Percentiles rank a stretch among this genome's conserved stretches.
phyloP scores from a whole-genome alignment of 177 flowering plant species.

The Vitis hybrid region DNA sequence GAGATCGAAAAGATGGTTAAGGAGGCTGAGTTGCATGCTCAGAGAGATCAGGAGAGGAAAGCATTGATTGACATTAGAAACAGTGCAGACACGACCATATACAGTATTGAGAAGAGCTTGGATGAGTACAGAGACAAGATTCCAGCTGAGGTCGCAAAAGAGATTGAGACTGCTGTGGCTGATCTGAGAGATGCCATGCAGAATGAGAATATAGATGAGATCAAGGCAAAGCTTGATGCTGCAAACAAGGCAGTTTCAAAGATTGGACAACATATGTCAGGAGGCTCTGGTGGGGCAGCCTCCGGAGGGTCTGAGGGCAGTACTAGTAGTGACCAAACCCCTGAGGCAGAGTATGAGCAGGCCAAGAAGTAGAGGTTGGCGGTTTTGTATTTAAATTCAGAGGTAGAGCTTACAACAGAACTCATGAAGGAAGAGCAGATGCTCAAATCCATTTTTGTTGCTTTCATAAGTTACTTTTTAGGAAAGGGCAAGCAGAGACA shows the following conservation, averaged over 20 bases:
- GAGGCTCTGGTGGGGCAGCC: slow-evolving; percentile 26
- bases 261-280: slow-evolving; percentile 65
- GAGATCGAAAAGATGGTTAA: slow-evolving; percentile 63
- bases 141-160: slow-evolving; percentile 49
- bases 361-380: slow-evolving; percentile 36
- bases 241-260: slow-evolving; percentile 73
- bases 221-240: slow-evolving; percentile 62
- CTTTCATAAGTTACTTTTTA: no score
- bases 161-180: slow-evolving; percentile 53
- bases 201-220: slow-evolving; percentile 47
- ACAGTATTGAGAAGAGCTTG: slow-evolving; percentile 75
- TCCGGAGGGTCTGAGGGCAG: slow-evolving; percentile 44
- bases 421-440: no score
- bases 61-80: slow-evolving; percentile 55
- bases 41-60: slow-evolving; percentile 65
- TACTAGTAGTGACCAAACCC: slow-evolving; percentile 35
- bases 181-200: slow-evolving; percentile 47
- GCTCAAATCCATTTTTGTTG: no score
- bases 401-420: no score
- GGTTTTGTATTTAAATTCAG: no score
- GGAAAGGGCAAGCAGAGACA: no score
- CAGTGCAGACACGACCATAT: slow-evolving; percentile 62
- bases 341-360: slow-evolving; percentile 69
- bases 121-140: slow-evolving; percentile 62
- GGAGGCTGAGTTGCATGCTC: slow-evolving; percentile 70